Conservation (phyloP, 1,284 basidiomycete species). For the Cryptococcus wingfieldii region DNA sequence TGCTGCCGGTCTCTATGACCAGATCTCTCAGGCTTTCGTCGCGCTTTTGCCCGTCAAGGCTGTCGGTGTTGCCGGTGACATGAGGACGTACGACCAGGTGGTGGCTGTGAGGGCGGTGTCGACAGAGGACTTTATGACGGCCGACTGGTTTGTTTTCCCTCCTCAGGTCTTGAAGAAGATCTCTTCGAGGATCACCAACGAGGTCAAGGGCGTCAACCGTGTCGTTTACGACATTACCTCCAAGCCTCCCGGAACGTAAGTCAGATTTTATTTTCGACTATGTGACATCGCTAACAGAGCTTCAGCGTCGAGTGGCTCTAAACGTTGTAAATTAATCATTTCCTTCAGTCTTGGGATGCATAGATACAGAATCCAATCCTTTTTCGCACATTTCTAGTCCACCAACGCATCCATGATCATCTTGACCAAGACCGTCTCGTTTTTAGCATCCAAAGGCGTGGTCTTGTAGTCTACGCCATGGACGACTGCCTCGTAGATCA, state of each 20-base stretch:
- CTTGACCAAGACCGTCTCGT: conserved; percentile 46
- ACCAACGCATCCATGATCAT: conserved; percentile 41
- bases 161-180: conserved; percentile 82
- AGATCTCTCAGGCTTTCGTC: conserved; percentile 96
- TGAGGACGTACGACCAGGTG: conserved; percentile 95
- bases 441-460: conserved; percentile 35
- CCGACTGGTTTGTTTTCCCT: conserved; percentile 98
- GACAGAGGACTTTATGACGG: conserved; percentile 96
- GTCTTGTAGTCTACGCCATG: conserved; percentile 37
- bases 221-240: conserved; percentile 96
- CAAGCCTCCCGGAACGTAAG: conserved; percentile 81
- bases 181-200: conserved; percentile 96
- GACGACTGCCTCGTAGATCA: conserved; percentile 37
- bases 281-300: conserved; percentile 1
- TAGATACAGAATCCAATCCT: conserved; percentile 6
- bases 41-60: conserved; percentile 95
- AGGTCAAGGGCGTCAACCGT: conserved; percentile 83
- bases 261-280: conserved; percentile 20
- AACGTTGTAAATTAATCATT: neutral
- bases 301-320: conserved; percentile 45
- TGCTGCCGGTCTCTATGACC: conserved; percentile 83
- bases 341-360: conserved; percentile 11
- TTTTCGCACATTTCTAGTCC: conserved; percentile 8
- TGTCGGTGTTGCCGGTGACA: conserved; percentile 97
- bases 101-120: conserved; percentile 86